Evolutionary conservation across 495 filamentous ascomycete genomes (phyloP).

Genomic region (Trichoderma virens): DNA sequence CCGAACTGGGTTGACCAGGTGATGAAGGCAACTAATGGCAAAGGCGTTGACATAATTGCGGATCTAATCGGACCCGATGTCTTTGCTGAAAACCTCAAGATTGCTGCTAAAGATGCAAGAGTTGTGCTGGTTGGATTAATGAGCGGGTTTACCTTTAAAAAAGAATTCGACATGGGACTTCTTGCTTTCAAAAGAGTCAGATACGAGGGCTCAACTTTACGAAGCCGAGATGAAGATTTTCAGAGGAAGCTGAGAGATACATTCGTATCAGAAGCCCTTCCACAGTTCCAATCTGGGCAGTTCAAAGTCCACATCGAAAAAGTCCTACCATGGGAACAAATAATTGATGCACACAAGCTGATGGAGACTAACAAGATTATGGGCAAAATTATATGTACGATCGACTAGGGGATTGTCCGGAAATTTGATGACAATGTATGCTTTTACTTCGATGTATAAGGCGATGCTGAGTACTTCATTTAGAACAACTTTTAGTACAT

Average conservation of each 20-base stretch:
- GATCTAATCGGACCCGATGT: constrained; percentile 75
- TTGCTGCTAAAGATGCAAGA: constrained; percentile 62
- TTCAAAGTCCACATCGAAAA: constrained; percentile 63
- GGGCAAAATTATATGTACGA: constrained; percentile 59
- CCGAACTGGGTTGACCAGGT: constrained; percentile 64
- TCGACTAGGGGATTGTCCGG: constrained; percentile 23
- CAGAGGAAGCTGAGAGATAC: constrained; percentile 69
- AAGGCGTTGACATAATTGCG: constrained; percentile 64
- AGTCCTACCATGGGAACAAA: constrained; percentile 67
- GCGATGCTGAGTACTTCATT: too few species aligned
- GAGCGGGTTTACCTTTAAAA: constrained; percentile 56
- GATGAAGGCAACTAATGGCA: constrained; percentile 43
- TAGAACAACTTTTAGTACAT: too few species aligned
- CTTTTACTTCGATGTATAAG: too few species aligned
- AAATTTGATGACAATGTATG: too few species aligned
- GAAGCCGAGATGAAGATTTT: constrained; percentile 71
- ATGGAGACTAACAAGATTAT: constrained; percentile 76
- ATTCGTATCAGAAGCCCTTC: constrained; percentile 62
- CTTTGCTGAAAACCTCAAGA: constrained; percentile 71
- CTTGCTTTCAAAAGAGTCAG: constrained; percentile 68
- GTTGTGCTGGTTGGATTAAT: constrained; percentile 66
- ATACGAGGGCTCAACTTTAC: constrained; percentile 71
- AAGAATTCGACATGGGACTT: constrained; percentile 53
- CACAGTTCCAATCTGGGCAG: constrained; percentile 33
- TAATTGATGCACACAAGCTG: constrained; percentile 70